A percentile compares a stretch with the other conserved stretches of the same genome.
phyloP scores from a whole-genome alignment of 2,329 filamentous ascomycete species.

The Penicillium expansum region DNA sequence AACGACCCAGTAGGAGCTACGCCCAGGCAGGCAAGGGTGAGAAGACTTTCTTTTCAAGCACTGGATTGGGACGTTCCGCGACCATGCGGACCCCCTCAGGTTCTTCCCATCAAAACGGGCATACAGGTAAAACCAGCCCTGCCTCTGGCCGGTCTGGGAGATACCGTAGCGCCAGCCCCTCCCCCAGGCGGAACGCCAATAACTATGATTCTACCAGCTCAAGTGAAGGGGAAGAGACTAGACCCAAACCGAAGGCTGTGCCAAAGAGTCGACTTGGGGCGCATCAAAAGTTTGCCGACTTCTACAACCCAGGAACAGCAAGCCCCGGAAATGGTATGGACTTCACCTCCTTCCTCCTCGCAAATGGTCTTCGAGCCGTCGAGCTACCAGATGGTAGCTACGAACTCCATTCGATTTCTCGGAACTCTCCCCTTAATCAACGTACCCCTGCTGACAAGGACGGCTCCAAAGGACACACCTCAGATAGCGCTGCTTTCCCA shows the following conservation, averaged over 20 bases:
- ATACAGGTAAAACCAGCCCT: conserved; percentile 39
- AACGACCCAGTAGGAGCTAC: conserved; percentile 57
- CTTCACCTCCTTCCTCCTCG: conserved; percentile 10
- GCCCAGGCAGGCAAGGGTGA: conserved; percentile 52
- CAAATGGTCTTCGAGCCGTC: neutral
- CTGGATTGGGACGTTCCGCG: conserved; percentile 52
- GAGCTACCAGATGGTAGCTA: neutral
- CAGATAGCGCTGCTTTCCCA: conserved; percentile 30
- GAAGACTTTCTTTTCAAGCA: conserved; percentile 54
- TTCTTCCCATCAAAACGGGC: conserved; percentile 33
- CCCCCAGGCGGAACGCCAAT: conserved; percentile 33
- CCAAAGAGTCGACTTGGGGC: conserved; percentile 40
- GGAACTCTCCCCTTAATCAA: conserved; percentile 3
- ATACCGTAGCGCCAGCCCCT: conserved; percentile 47
- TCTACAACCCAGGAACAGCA: conserved; percentile 23
- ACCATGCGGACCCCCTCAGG: conserved; percentile 53
- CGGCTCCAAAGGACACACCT: conserved; percentile 32
- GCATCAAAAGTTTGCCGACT: conserved; percentile 30
- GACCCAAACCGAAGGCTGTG: conserved; percentile 40
- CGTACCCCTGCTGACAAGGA: conserved; percentile 25
- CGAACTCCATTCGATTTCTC: neutral
- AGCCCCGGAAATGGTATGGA: conserved; percentile 35
- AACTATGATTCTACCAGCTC: conserved; percentile 38
- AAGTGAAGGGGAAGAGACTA: conserved; percentile 39
- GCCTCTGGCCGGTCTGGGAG: conserved; percentile 30